Base-by-base conservation (phyloP, 805 yeast genomes). In the Torulaspora gathmanii region DNA sequence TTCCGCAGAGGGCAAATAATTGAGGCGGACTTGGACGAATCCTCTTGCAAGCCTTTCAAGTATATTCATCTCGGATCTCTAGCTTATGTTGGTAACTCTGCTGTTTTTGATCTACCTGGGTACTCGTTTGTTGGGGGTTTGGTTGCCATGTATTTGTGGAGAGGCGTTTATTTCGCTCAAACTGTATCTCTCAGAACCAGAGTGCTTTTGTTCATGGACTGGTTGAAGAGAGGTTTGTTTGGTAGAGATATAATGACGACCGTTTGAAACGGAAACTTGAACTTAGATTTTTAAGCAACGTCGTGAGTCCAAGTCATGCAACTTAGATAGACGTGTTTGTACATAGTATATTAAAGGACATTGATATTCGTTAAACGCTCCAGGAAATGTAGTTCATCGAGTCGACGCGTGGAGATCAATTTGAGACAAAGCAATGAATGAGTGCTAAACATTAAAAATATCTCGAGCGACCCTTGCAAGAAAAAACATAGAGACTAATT, bases 121-220 rank as follows among this genome's bases (percentile, higher is more conserved):
- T 76, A 77, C 55, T 70, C 81, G 26, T 73, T 78, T 49, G 78
- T 80, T 48, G 84, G 86, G 47, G 87, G 86, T 2, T 61, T 81
- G 40, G 61, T 80, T 33, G 86, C 86, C n/a, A 78, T 82, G 80
- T 82, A 82, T 59, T 64, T 81, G 44, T 81, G 87, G 87, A 75
- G 87, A 69, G 74, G 82, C 40, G 83, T 79, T 23, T 81, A 81
- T 64, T 81, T 80, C 64, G 77, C 84, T 26, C 83, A 81, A 61
- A 74, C 82, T 41, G 86, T 82, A 31, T 76, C 83, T 47, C 61
- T 78, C 56, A 72, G 86, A 62, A 78, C 82, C 4, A 73, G 86
- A 58, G 82, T 78, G 4, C 68, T 80, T 53, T 63, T 82, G 60
- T 76, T 76, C 66, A 75, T 79, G 75, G 86, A 82, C 60, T 81